A percentile compares a stretch with the other conserved stretches of the same genome.
phyloP scores from a whole-genome alignment of 2,329 filamentous ascomycete genomes.

The Colletotrichum australisinense region DNA sequence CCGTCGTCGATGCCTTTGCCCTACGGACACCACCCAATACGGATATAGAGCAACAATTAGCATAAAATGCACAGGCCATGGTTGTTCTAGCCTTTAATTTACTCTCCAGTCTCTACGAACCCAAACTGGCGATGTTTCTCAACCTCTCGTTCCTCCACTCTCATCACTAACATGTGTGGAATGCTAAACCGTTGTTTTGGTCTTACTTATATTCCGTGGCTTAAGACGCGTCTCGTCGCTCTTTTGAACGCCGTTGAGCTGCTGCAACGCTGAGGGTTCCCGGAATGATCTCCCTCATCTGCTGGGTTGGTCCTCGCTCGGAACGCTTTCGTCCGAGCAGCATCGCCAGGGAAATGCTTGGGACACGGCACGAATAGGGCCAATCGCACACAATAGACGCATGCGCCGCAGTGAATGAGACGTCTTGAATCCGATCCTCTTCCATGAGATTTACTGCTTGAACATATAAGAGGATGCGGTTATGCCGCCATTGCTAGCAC shows the following conservation, averaged over 20 bases:
- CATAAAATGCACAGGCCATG: not conserved
- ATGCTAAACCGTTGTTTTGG: conserved; percentile 4
- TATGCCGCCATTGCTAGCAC: conserved; percentile 3
- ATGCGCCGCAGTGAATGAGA: not conserved
- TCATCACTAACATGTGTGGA: not conserved
- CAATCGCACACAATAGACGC: not conserved
- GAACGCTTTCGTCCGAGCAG: not conserved
- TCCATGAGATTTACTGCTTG: not conserved
- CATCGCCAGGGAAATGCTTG: conserved; percentile 1
- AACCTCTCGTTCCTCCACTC: not conserved
- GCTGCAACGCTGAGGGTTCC: conserved; percentile 18
- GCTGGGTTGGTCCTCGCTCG: conserved; percentile 17
- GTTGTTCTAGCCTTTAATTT: conserved; percentile 5
- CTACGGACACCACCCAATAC: too few relatives aligned
- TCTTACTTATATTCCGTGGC: not conserved
- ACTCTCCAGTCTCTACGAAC: too few relatives aligned
- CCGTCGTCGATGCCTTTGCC: not conserved
- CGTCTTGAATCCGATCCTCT: not conserved
- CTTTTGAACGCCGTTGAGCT: conserved; percentile 6
- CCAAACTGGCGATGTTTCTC: not conserved
- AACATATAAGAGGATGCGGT: not conserved
- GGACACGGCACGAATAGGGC: not conserved
- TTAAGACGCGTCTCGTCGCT: conserved; percentile 9
- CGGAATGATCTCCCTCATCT: not conserved
- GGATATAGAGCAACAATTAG: not conserved